Conservation (phyloP, 2,329 filamentous ascomycete genomes). For the Paecilomyces variotii region DNA sequence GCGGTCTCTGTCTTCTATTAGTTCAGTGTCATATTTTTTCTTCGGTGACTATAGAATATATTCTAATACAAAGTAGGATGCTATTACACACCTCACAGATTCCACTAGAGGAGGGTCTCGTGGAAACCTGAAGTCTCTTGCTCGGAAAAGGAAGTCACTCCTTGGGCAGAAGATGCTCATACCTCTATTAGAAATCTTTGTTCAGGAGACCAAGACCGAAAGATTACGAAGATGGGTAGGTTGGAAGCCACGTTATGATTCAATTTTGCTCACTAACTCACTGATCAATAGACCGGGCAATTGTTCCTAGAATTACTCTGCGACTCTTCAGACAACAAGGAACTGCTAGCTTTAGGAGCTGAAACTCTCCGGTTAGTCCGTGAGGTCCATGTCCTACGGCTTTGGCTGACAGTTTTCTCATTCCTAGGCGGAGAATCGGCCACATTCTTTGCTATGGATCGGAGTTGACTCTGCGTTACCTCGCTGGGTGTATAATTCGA, state of each 20-base stretch:
- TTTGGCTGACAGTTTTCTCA: background rate
- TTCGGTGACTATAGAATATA: background rate
- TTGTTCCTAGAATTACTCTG: conserved; percentile 14
- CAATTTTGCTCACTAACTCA: conserved; percentile 10
- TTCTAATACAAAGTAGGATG: conserved; percentile 1
- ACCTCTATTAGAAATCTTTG: conserved; percentile 3
- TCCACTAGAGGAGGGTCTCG: conserved; percentile 1
- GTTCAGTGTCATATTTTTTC: conserved; percentile 3
- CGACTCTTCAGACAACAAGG: conserved; percentile 5
- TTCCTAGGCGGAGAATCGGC: conserved; percentile 4
- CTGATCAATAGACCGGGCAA: conserved; percentile 14
- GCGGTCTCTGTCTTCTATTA: conserved; percentile 11
- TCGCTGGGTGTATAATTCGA: conserved; percentile 14
- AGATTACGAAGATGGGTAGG: conserved; percentile 13
- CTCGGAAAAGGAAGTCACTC: conserved; percentile 6
- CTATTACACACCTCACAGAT: conserved; percentile 5
- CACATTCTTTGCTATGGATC: conserved; percentile 6
- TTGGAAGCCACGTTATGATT: background rate
- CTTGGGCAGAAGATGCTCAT: conserved; percentile 6
- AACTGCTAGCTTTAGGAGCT: background rate
- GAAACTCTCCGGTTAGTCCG: conserved; percentile 1
- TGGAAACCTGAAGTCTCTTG: background rate
- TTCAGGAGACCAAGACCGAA: background rate
- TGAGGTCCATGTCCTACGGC: background rate
- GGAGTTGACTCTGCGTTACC: conserved; percentile 11